Percentiles rank a stretch among this genome's conserved stretches.
Conservation (phyloP, 768 basidiomycete species). For the Pleurotus giganteus region DNA sequence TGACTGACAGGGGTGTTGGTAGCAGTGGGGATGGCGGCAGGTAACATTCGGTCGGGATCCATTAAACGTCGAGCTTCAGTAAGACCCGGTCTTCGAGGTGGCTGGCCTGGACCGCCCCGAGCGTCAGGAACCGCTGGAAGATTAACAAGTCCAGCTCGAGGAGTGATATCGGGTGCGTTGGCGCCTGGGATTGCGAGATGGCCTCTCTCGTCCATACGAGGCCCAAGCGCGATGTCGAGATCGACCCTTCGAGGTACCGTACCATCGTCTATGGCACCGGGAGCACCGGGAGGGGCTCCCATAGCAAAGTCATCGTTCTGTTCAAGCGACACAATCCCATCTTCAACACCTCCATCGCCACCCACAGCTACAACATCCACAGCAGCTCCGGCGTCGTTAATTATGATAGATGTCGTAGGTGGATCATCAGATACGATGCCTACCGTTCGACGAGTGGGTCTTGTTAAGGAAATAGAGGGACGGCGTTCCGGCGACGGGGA, state of each 20-base stretch:
- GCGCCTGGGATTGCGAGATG: conserved; percentile 23
- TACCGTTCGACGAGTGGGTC: conserved; percentile 29
- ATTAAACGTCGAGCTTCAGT: not conserved
- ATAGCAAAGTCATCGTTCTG: conserved; percentile 88
- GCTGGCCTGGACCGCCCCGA: not conserved
- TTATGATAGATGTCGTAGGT: conserved; percentile 33
- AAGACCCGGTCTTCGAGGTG: not conserved
- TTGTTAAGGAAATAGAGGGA: conserved; percentile 17
- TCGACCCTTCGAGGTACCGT: conserved; percentile 23
- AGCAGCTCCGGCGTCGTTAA: conserved; percentile 31
- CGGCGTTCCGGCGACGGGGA: conserved; percentile 32
- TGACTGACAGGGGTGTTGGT: conserved; percentile 25
- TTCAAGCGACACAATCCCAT: conserved; percentile 73
- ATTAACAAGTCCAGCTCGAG: conserved; percentile 57
- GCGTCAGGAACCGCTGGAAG: conserved; percentile 37
- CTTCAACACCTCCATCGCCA: conserved; percentile 56
- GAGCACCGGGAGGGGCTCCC: conserved; percentile 88
- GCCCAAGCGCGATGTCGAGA: conserved; percentile 10
- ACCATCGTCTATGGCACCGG: conserved; percentile 54
- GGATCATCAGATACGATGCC: conserved; percentile 42
- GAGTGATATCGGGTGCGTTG: conserved; percentile 57
- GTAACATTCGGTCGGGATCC: not conserved
- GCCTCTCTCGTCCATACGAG: conserved; percentile 23
- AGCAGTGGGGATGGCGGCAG: not conserved
- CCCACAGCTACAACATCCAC: conserved; percentile 20